Conservation (phyloP, 345 rosid species). For the Eucalyptus fibrosa region DNA sequence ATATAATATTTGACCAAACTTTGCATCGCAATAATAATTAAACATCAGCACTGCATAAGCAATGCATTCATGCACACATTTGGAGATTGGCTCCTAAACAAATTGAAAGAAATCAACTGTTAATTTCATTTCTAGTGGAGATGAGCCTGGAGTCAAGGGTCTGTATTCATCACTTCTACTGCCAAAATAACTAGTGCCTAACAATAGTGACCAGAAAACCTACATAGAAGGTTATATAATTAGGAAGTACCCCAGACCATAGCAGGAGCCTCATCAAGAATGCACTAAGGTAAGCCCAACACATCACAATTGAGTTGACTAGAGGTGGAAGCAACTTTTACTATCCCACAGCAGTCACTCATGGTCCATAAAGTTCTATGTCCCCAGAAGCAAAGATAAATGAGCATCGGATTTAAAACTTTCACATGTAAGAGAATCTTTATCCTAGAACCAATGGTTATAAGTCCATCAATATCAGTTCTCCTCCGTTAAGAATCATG, state of each 20-base stretch:
- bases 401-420: background rate
- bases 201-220: background rate
- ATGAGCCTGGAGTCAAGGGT: background rate
- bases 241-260: background rate
- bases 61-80: background rate
- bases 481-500: background rate
- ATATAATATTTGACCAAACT: background rate
- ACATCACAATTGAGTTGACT: background rate
- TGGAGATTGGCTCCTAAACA: background rate
- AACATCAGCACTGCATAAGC: background rate
- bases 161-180: background rate
- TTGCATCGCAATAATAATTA: background rate
- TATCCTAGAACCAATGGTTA: background rate
- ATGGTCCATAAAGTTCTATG: background rate
- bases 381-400: background rate
- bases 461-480: background rate
- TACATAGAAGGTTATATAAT: background rate
- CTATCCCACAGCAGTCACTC: background rate
- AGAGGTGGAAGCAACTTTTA: background rate
- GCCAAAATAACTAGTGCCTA: background rate
- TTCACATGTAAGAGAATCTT: background rate
- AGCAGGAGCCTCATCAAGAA: background rate
- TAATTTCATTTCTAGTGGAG: background rate
- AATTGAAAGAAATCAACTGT: background rate
- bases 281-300: background rate